Evolutionary conservation across 1,284 basidiomycete species (phyloP).

Genomic region (Xanthoconium separans): DNA sequence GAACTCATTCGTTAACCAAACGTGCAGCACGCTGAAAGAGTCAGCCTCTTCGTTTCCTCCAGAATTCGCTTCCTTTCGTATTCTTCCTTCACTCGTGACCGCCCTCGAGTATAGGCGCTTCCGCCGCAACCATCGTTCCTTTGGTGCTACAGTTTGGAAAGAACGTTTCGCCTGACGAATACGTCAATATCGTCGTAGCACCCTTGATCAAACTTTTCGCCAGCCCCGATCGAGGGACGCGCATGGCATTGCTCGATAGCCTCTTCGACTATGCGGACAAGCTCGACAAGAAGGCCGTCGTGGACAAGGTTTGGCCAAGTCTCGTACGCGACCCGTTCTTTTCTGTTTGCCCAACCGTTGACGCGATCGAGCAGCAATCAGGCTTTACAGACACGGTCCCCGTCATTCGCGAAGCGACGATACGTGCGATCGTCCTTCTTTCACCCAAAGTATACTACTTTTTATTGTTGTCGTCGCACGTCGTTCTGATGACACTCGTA

Average conservation of each 20-base stretch:
- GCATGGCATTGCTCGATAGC: conserved; percentile 91
- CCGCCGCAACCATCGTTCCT: conserved; percentile 78
- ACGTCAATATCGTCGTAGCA: conserved; percentile 59
- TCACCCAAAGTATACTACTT: conserved; percentile 75
- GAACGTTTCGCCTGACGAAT: conserved; percentile 72
- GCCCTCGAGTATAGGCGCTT: conserved; percentile 85
- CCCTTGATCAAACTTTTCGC: conserved; percentile 84
- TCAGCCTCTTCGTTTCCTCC: conserved; percentile 78
- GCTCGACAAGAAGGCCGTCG: conserved; percentile 82
- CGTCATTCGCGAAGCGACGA: conserved; percentile 91
- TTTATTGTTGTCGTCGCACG: background rate
- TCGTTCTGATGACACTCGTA: conserved; percentile 30
- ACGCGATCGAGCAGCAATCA: conserved; percentile 61
- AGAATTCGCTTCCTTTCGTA: conserved; percentile 84
- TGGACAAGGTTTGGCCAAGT: conserved; percentile 91
- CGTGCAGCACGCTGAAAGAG: conserved; percentile 72
- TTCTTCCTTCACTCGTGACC: conserved; percentile 85
- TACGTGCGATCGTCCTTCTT: conserved; percentile 84
- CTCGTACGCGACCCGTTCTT: conserved; percentile 54
- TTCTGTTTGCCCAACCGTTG: background rate
- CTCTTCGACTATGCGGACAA: conserved; percentile 84
- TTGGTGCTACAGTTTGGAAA: conserved; percentile 80
- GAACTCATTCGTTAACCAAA: background rate
- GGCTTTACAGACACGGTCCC: conserved; percentile 95
- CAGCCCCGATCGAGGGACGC: conserved; percentile 87